Evolutionary conservation across 2,329 filamentous ascomycete species (phyloP).

Genomic region (Dactylella cylindrospora): DNA sequence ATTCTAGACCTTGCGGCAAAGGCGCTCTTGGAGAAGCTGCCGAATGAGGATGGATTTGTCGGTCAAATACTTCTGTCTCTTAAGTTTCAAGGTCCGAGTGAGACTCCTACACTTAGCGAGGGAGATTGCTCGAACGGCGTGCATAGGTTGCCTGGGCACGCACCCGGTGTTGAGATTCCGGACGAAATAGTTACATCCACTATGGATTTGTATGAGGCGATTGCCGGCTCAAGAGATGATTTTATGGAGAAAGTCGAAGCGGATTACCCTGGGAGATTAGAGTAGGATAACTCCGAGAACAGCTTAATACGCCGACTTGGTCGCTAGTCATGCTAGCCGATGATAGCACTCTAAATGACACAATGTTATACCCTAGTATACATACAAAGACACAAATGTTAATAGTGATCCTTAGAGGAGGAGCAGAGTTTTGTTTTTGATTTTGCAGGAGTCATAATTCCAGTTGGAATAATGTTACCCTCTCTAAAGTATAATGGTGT

Average conservation of each 20-base stretch:
- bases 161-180: slow-evolving; percentile 17
- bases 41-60: slow-evolving; percentile 1
- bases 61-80: slow-evolving; percentile 21
- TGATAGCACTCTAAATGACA: too few relatives aligned
- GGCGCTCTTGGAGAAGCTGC: slow-evolving; percentile 15
- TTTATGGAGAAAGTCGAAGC: slow-evolving; percentile 27
- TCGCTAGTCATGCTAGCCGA: too few relatives aligned
- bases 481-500: too few relatives aligned
- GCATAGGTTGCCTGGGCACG: slow-evolving; percentile 14
- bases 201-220: slow-evolving; percentile 24
- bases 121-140: neutral
- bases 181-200: slow-evolving; percentile 13
- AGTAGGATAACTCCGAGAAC: slow-evolving; percentile 7
- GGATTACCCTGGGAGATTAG: slow-evolving; percentile 1
- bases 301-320: too few relatives aligned
- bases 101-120: neutral
- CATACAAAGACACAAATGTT: too few relatives aligned
- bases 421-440: too few relatives aligned
- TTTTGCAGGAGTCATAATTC: too few relatives aligned
- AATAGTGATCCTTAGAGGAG: too few relatives aligned
- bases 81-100: neutral
- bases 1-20: slow-evolving; percentile 15
- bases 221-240: slow-evolving; percentile 26
- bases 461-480: too few relatives aligned
- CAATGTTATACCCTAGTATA: too few relatives aligned